Percentiles rank a stretch among this genome's conserved stretches.
Evolutionary conservation across 345 rosid species (phyloP).

Genomic region (Reutealis trisperma): DNA sequence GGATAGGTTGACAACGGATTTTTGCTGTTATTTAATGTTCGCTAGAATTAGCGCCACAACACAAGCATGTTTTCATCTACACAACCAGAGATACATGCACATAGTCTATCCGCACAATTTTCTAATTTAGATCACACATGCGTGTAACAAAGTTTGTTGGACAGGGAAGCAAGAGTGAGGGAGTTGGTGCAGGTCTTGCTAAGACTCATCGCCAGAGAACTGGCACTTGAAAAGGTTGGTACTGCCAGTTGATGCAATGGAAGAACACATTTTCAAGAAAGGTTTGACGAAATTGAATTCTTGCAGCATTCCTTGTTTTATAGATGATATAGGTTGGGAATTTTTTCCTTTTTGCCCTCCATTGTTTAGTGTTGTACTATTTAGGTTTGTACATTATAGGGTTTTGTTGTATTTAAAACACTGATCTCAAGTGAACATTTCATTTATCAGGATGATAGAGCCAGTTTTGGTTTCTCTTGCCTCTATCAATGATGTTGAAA

Average conservation of each 20-base stretch:
- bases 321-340: constrained; percentile 16
- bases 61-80: too few relatives aligned
- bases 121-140: too few relatives aligned
- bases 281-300: not conserved
- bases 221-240: constrained; percentile 59
- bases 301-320: not conserved
- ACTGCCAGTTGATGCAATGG: not conserved
- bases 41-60: too few relatives aligned
- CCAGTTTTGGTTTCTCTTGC: not conserved
- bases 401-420: not conserved
- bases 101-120: not conserved
- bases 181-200: constrained; percentile 73
- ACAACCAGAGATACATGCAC: too few relatives aligned
- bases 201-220: constrained; percentile 60
- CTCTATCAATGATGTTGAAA: not conserved
- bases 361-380: constrained; percentile 11
- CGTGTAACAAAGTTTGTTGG: constrained; percentile 14
- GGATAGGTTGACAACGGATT: not conserved
- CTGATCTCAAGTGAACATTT: not conserved
- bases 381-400: constrained; percentile 18
- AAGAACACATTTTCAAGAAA: not conserved
- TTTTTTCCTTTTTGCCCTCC: constrained; percentile 9
- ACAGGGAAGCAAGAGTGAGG: constrained; percentile 83
- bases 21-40: too few relatives aligned
- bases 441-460: not conserved